Evolutionary conservation across 2,329 filamentous ascomycete species (phyloP).

Genomic region (Ustulina deusta): DNA sequence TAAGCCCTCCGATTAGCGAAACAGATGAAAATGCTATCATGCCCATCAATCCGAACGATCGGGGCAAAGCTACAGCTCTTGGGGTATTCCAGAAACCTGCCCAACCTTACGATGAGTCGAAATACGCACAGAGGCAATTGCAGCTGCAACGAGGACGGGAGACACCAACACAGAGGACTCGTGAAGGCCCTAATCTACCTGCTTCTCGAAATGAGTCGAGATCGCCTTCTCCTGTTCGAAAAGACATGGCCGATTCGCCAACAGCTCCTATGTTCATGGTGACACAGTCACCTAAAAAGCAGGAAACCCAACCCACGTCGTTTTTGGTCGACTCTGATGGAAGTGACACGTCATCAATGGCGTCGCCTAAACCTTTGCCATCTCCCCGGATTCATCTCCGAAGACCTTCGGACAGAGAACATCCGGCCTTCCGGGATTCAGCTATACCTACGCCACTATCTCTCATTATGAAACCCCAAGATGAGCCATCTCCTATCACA

Average conservation of each 20-base stretch:
- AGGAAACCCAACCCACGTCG: slow-evolving; percentile 53
- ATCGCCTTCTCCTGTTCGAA: slow-evolving; percentile 60
- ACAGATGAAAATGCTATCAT: slow-evolving; percentile 74
- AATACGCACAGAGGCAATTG: slow-evolving; percentile 83
- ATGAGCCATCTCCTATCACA: slow-evolving; percentile 48
- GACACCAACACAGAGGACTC: slow-evolving; percentile 63
- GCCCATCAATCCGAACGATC: slow-evolving; percentile 79
- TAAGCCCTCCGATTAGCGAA: slow-evolving; percentile 80
- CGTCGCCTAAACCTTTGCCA: slow-evolving; percentile 40
- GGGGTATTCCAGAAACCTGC: slow-evolving; percentile 72
- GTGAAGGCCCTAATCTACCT: slow-evolving; percentile 61
- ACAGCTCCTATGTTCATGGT: slow-evolving; percentile 46
- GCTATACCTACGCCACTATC: slow-evolving; percentile 60
- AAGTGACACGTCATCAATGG: slow-evolving; percentile 49
- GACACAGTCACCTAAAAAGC: slow-evolving; percentile 50
- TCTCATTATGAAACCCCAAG: slow-evolving; percentile 48
- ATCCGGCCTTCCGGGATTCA: slow-evolving; percentile 65
- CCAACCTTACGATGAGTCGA: slow-evolving; percentile 84
- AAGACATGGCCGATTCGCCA: slow-evolving; percentile 50
- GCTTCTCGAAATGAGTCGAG: slow-evolving; percentile 57
- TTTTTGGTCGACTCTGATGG: slow-evolving; percentile 61
- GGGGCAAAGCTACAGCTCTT: slow-evolving; percentile 55
- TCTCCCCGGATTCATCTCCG: slow-evolving; percentile 57
- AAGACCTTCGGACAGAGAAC: slow-evolving; percentile 65
- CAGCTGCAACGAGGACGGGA: slow-evolving; percentile 83